These are phyloP conservation scores for Crassisporium funariophilum DNA, from an alignment of 768 basidiomycete species.

Conservation along the genomic window DNA sequence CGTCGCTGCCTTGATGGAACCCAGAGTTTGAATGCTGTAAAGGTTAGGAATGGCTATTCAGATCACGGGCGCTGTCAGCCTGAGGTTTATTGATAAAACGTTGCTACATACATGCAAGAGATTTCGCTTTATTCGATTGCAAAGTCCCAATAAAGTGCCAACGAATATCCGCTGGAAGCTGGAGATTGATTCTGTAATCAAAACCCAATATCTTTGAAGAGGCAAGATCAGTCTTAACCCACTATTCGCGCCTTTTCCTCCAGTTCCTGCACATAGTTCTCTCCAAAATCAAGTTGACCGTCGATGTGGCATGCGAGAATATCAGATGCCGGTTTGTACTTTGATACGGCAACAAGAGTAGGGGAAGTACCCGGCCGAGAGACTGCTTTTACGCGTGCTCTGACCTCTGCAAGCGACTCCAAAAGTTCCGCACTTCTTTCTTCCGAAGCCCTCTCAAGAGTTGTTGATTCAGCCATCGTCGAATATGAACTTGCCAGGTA, in stretches of 20 bases:
- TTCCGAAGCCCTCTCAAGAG: conserved; percentile 23
- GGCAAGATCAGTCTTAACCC: conserved; percentile 22
- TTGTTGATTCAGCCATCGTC: conserved; percentile 15
- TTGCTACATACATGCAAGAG: conserved; percentile 66
- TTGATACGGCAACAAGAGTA: conserved; percentile 85
- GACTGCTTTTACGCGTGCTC: conserved; percentile 45
- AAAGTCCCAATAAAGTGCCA: conserved; percentile 98
- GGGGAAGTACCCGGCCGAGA: conserved; percentile 31
- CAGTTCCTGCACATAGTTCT: conserved; percentile 96
- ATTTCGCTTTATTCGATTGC: conserved; percentile 92
- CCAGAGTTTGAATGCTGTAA: conserved; percentile 82
- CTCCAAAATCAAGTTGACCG: conserved; percentile 91
- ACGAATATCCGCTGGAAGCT: conserved; percentile 87
- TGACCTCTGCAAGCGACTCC: conserved; percentile 55
- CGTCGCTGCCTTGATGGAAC: conserved; percentile 78
- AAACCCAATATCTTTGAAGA: not conserved
- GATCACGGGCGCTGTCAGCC: not conserved
- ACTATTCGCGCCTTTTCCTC: conserved; percentile 82
- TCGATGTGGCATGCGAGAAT: conserved; percentile 79
- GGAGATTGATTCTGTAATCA: conserved; percentile 1
- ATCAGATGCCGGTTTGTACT: conserved; percentile 88
- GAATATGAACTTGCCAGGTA: not conserved
- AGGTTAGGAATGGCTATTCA: conserved; percentile 83
- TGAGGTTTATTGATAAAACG: conserved; percentile 8
- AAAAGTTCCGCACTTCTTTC: conserved; percentile 55